Evolutionary conservation across 306 rosid genomes (phyloP), one percentile per base, ranked within the genome.

Genomic region (Datisca glomerata): DNA sequence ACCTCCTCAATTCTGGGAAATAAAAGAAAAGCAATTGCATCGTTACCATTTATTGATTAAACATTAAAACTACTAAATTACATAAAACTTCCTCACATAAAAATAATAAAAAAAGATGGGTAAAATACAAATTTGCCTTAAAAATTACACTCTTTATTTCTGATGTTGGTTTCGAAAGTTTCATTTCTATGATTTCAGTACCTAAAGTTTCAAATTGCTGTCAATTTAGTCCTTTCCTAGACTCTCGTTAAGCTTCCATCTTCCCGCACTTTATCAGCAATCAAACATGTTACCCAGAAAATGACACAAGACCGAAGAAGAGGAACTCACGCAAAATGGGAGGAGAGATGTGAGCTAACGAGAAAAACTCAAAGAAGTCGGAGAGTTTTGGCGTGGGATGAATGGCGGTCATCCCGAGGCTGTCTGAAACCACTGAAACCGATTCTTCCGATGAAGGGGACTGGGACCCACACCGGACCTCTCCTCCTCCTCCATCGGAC

Each of bases 311-410:
- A n/a, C n/a, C 24, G 32, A 42, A 17, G 10, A 45, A 45, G 31
- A 38, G 47, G 40, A 2, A 72, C 95, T 22, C 47, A 89, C 97
- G 60, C 29, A 77, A 61, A 63, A 89, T 66, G 7, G 97, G 95
- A 7, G 95, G 72, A 25, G 91, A 29, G 43, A 80, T 53, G 35
- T 80, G 83, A 25, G 93, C 63, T 57, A 89, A 66, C 0, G 91
- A 70, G 72, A 89, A 79, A 71, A 89, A 89, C 32, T 89, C 97
- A 36, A 82, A 89, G 72, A 89, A 89, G 44, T 83, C 86, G 18
- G 97, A 77, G 19, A 89, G 78, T 63, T 77, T 89, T 25, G 97
- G 95, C 56, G 93, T 72, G 1, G 94, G 81, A 31, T 89, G 97
- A 49, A 89, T 80, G 17, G 97, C 91, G 40, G 68, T 72, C 97